Base-by-base conservation (phyloP, 352 stramenopile genomes). In the Globisporangium splendens region DNA sequence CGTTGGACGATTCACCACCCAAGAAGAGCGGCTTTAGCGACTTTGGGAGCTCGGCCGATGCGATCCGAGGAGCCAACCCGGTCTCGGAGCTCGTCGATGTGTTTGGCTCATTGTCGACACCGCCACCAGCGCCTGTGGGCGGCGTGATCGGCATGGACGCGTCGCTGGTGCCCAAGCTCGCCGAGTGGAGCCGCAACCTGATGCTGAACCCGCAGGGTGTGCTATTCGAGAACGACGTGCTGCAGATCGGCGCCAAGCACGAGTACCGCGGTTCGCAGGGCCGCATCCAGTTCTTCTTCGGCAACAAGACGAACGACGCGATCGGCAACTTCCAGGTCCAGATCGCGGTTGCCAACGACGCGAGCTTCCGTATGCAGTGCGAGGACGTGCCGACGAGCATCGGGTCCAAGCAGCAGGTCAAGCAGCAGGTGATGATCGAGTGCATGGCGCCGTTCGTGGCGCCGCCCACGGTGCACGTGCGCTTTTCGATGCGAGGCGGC, bases 211-310 rank as follows among this genome's bases (percentile, higher is more conserved):
- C 89, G 21, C 96, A 96, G 63, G 94, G 93, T 48, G 87, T 98
- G 41, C 66, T 96, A 17, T 73, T 89, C 24, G 91, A 98, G 70
- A 98, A 97, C 70, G 86, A 94, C 48, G 60, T 95, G 48, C 69
- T 98, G 28, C 95, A 99, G 68, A 85, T 99, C 56, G 95, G 95
- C 50, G 83, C 98, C 31, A 98, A 98, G 66, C 94, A 98, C 60
- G 88, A 98, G 68, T 98, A 98, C 68, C 88, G 95, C 31, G 90
- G 88, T n/a, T 88, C 88, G 11, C 89, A 98, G 63, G 95, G 93
- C 18, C 79, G 90, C 43, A 83, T 99, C 63, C 95, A 89, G n/a
- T 71, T 99, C 18, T 98, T 98, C 70, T 98, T 97, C 65, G 93
- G 91, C 61, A 98, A 98, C 77, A 96, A 98, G 62, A 78, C 60